Conservation (phyloP, 2,329 filamentous ascomycete genomes). For the Venturiaceae sp. region DNA sequence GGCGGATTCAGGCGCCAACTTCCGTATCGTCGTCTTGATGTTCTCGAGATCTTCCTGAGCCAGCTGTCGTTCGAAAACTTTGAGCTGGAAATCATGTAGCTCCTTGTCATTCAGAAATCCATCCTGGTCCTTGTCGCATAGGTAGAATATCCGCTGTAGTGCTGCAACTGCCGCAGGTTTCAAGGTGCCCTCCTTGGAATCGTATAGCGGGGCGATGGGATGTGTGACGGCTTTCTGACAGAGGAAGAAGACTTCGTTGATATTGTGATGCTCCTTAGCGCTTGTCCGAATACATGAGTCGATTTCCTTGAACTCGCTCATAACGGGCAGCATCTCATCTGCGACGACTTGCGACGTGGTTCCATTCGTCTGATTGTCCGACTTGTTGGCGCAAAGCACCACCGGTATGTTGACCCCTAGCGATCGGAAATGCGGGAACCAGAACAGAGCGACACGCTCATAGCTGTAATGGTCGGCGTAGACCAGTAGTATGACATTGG, state of each 20-base stretch:
- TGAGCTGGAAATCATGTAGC: constrained; percentile 80
- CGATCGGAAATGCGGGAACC: constrained; percentile 96
- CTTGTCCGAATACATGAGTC: constrained; percentile 95
- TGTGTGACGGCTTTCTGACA: constrained; percentile 98
- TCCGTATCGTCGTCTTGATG: constrained; percentile 80
- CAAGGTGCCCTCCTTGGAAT: constrained; percentile 78
- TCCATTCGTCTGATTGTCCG: constrained; percentile 69
- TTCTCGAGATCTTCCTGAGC: constrained; percentile 74
- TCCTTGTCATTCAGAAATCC: constrained; percentile 84
- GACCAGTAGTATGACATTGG: constrained; percentile 91
- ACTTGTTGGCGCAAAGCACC: constrained; percentile 93
- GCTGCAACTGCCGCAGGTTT: constrained; percentile 87
- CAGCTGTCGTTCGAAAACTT: constrained; percentile 84
- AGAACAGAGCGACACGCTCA: constrained; percentile 91
- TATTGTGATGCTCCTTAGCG: constrained; percentile 82
- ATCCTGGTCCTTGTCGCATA: constrained; percentile 94
- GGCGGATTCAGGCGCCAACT: constrained; percentile 52
- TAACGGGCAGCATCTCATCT: constrained; percentile 95
- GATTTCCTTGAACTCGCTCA: constrained; percentile 98
- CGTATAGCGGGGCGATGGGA: constrained; percentile 90
- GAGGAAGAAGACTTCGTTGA: constrained; percentile 91
- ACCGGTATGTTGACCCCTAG: constrained; percentile 98
- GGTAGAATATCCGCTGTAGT: constrained; percentile 82
- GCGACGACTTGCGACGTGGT: constrained; percentile 78
- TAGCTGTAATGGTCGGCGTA: constrained; percentile 99